Evolutionary conservation across 352 stramenopile genomes (phyloP).

Genomic region (Globisporangium ultimum): DNA sequence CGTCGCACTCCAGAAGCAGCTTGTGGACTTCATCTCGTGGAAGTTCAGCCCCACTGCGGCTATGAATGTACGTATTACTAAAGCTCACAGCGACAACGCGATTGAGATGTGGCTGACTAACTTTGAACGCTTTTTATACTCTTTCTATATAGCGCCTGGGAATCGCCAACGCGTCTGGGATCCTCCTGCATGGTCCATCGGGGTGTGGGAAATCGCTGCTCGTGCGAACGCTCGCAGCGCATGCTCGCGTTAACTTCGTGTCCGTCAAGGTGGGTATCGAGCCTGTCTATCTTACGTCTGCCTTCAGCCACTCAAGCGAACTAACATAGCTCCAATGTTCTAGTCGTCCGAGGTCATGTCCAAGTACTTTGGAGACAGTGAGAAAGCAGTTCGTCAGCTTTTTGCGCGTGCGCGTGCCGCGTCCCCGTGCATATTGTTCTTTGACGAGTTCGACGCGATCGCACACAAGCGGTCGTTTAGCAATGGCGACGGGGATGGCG

Average conservation of each 20-base stretch:
- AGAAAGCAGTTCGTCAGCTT: conserved; percentile 73
- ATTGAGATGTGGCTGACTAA: too few species aligned
- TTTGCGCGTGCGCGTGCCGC: conserved; percentile 73
- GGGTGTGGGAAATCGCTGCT: conserved; percentile 84
- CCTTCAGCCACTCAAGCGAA: too few species aligned
- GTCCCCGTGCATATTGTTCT: conserved; percentile 79
- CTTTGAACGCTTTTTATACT: conserved; percentile 6
- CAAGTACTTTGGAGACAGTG: conserved; percentile 87
- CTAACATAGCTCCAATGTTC: neutral
- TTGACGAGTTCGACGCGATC: conserved; percentile 86
- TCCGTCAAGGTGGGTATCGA: conserved; percentile 62
- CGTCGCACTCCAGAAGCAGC: conserved; percentile 42
- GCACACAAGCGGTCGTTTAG: conserved; percentile 70
- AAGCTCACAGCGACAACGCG: too few species aligned
- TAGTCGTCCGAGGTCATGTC: conserved; percentile 82
- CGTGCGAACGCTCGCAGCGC: conserved; percentile 56
- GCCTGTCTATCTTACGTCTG: neutral
- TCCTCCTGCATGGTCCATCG: conserved; percentile 77
- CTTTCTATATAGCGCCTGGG: conserved; percentile 41
- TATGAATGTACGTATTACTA: conserved; percentile 43
- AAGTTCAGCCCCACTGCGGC: conserved; percentile 59
- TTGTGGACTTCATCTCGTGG: conserved; percentile 63
- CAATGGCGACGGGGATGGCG: conserved; percentile 27
- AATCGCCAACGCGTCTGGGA: conserved; percentile 59
- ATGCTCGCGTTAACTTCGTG: conserved; percentile 72